These are phyloP conservation scores for Pyrenophora seminiperda DNA, from an alignment of 2,329 filamentous ascomycete species.

Conservation along the genomic window DNA sequence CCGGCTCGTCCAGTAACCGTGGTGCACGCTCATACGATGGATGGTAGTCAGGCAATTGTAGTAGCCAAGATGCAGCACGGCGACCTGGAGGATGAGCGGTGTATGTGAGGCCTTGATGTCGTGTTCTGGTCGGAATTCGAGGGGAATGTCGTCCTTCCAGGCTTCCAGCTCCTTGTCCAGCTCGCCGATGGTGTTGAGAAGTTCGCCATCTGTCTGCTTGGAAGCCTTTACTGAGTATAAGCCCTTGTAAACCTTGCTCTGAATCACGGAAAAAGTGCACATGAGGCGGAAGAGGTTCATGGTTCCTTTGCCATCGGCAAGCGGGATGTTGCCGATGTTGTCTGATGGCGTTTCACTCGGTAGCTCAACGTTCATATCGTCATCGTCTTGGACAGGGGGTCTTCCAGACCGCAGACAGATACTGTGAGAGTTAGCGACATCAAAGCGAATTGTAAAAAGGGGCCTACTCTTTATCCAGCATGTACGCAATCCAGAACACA, in stretches of 20 bases:
- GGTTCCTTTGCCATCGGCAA: conserved; percentile 86
- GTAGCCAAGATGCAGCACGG: conserved; percentile 93
- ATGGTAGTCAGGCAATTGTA: conserved; percentile 98
- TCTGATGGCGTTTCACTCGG: conserved; percentile 89
- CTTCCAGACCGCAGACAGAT: conserved; percentile 74
- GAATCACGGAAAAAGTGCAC: conserved; percentile 88
- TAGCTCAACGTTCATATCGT: conserved; percentile 94
- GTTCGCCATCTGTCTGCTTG: conserved; percentile 88
- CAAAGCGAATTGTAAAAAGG: not conserved
- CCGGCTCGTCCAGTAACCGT: conserved; percentile 96
- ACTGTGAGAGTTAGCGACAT: conserved; percentile 42
- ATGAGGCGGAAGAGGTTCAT: conserved; percentile 94
- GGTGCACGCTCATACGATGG: conserved; percentile 96
- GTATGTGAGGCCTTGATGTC: conserved; percentile 94
- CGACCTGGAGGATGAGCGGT: conserved; percentile 90
- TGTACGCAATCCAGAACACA: conserved; percentile 78
- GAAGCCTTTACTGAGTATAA: conserved; percentile 92
- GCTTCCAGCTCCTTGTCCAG: conserved; percentile 82
- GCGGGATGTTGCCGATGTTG: conserved; percentile 90
- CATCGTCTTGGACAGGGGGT: conserved; percentile 74
- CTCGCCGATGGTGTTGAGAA: conserved; percentile 94
- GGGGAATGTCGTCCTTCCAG: conserved; percentile 94
- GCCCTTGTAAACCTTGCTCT: conserved; percentile 90
- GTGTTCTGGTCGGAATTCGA: conserved; percentile 96
- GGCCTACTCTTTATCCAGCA: conserved; percentile 71